Evolutionary conservation across 2,329 filamentous ascomycete species (phyloP), one percentile per base, ranked within the genome.

Genomic region (Malbranchea zuffiana): DNA sequence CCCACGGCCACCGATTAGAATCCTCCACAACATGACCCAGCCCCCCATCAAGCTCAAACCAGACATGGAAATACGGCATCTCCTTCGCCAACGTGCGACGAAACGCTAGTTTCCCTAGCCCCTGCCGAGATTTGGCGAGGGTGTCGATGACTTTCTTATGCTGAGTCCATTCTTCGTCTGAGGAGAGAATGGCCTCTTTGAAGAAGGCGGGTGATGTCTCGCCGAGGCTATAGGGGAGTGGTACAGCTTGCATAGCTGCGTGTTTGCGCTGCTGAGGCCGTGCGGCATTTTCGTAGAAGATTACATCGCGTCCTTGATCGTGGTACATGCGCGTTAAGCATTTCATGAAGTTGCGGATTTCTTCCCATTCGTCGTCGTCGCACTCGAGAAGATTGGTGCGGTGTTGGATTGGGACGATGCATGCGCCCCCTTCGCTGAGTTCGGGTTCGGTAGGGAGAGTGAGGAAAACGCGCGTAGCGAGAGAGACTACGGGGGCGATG

Each of bases 331-430:
- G 78, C 3, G 82, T 95, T 13, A 98, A 70, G 41, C 77, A 82
- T 65, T 98, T 98, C 88, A 96, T 96, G 56, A 98, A 98, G 59
- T 98, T 98, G 48, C 90, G 82, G 4, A 98, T 80, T 61, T 98
- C 90, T 55, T 98, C 90, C 92, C 92, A 98, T 57, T 98, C 90
- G 54, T 98, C 90, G 53, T 98, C 88, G 59, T 96, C 88, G 59
- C 90, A 98, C 59, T 95, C 88, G n/a, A 98, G 67, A 0, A 98
- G 74, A 56, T 96, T 98, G 16, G 71, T 77, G 35, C 80, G 79
- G 56, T 98, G 90, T 48, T 86, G 75, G 15, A 90, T 76, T 4
- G 90, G 90, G 3, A 87, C 85, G 44, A 98, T 90, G 40, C 90
- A 79, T 5, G 87, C 83, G 32, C 86, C 81, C 30, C 84, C 84